These are phyloP conservation scores for Zelopaecilomyces penicillatus DNA, from an alignment of 2,329 filamentous ascomycete genomes.

Conservation along the genomic window DNA sequence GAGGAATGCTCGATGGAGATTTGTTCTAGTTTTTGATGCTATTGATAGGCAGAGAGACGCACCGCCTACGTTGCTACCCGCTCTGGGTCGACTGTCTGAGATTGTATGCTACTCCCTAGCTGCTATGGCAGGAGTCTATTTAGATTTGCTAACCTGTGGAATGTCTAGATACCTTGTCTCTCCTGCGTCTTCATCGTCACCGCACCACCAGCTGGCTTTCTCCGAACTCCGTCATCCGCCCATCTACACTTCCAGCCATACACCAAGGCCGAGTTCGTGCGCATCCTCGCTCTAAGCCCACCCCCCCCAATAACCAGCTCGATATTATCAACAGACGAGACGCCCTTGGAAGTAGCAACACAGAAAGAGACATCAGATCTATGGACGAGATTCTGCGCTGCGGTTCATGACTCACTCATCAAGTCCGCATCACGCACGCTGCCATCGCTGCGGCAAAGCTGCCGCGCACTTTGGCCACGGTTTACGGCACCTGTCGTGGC, in stretches of 20 bases:
- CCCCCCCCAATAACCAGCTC: slow-evolving; percentile 41
- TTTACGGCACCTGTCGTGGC: slow-evolving; percentile 73
- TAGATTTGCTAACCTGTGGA: not conserved
- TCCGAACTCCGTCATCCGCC: slow-evolving; percentile 62
- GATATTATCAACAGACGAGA: not conserved
- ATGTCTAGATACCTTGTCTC: slow-evolving; percentile 63
- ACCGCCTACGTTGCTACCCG: slow-evolving; percentile 68
- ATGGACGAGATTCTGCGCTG: slow-evolving; percentile 72
- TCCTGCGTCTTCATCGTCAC: slow-evolving; percentile 71
- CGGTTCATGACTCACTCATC: slow-evolving; percentile 79
- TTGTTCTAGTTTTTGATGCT: slow-evolving; percentile 79
- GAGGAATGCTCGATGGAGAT: slow-evolving; percentile 41
- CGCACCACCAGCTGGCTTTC: slow-evolving; percentile 57
- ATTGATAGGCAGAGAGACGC: slow-evolving; percentile 80
- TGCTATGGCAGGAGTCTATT: not conserved
- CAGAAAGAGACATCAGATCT: slow-evolving; percentile 54
- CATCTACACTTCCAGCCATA: slow-evolving; percentile 82
- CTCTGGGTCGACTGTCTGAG: slow-evolving; percentile 73
- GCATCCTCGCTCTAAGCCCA: slow-evolving; percentile 58
- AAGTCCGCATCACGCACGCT: slow-evolving; percentile 75
- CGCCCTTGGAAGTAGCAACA: slow-evolving; percentile 15
- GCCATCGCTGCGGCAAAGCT: slow-evolving; percentile 60
- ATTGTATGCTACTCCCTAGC: slow-evolving; percentile 44
- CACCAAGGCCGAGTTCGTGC: slow-evolving; percentile 67
- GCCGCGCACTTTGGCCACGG: slow-evolving; percentile 69